Evolutionary conservation across 1,139 yeast genomes (phyloP).

Genomic region (Nakaseomyces sp.): DNA sequence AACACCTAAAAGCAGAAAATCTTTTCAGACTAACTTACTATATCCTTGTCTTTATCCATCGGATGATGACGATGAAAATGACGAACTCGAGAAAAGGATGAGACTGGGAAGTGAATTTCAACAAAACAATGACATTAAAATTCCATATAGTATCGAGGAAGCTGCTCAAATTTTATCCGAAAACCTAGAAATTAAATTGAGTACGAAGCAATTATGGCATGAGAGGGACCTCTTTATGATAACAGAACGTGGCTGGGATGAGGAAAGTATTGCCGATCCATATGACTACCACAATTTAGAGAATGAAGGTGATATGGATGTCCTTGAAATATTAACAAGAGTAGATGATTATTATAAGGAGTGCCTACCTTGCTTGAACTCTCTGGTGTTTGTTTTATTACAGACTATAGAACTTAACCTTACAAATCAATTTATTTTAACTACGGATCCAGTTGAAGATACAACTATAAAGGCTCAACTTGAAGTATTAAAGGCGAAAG

Average conservation of each 20-base stretch:
- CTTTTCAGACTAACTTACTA: slow-evolving; percentile 70
- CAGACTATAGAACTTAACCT: slow-evolving; percentile 51
- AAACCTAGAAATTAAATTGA: slow-evolving; percentile 52
- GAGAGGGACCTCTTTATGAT: slow-evolving; percentile 63
- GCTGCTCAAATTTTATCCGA: slow-evolving; percentile 59
- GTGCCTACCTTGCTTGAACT: slow-evolving; percentile 47
- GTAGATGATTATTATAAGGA: slow-evolving; percentile 53
- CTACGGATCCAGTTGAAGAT: slow-evolving; percentile 11
- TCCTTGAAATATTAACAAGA: slow-evolving; percentile 34
- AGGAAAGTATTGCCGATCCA: slow-evolving; percentile 11
- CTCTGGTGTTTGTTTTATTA: slow-evolving; percentile 54
- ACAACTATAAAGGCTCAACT: slow-evolving; percentile 33
- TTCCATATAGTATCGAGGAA: slow-evolving; percentile 72
- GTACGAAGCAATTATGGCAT: slow-evolving; percentile 61
- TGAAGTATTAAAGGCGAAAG: slow-evolving; percentile 54
- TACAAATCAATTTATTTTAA: slow-evolving; percentile 13
- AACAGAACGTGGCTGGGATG: slow-evolving; percentile 63
- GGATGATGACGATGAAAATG: slow-evolving; percentile 24
- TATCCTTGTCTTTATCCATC: slow-evolving; percentile 75
- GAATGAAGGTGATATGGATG: slow-evolving; percentile 10
- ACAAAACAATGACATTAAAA: slow-evolving; percentile 23
- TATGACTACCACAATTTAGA: slow-evolving; percentile 15
- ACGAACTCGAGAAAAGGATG: slow-evolving; percentile 15
- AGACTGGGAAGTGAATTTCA: slow-evolving; percentile 5
- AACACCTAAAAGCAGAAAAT: slow-evolving; percentile 38